Percentiles rank a stretch among this genome's conserved stretches.
These are phyloP conservation scores for Pestalotiopsis sp. DNA, from an alignment of 2,329 filamentous ascomycete genomes.

Conservation along the genomic window DNA sequence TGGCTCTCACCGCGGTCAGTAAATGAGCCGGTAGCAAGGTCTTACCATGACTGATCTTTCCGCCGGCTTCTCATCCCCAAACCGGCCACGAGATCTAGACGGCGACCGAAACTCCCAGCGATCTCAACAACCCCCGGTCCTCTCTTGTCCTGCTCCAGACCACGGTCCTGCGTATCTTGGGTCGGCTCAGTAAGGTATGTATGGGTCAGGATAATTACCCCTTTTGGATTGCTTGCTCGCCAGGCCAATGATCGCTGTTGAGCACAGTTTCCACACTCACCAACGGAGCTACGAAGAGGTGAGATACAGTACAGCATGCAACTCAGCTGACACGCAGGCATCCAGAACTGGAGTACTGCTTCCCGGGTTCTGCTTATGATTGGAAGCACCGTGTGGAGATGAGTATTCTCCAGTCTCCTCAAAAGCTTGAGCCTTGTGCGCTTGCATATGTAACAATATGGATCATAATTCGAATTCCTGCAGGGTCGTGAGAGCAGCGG, in stretches of 20 bases:
- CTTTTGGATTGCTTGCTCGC: neutral
- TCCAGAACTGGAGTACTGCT: neutral
- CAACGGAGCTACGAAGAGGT: neutral
- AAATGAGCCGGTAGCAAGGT: neutral
- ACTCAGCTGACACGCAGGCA: neutral
- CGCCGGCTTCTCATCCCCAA: neutral
- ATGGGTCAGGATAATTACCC: neutral
- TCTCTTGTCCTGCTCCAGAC: neutral
- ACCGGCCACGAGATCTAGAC: neutral
- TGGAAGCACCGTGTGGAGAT: neutral
- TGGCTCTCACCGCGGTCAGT: neutral
- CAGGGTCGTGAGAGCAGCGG: neutral
- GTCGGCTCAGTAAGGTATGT: neutral
- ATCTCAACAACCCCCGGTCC: neutral
- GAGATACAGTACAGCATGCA: neutral
- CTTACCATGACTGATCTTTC: neutral
- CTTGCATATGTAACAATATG: neutral
- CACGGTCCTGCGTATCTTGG: neutral
- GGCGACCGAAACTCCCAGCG: neutral
- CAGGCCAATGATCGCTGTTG: neutral
- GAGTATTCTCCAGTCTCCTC: neutral
- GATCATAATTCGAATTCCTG: neutral
- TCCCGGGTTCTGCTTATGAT: neutral
- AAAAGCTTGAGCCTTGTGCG: neutral
- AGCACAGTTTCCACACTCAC: neutral